phyloP scores from a whole-genome alignment of 1,284 basidiomycete genomes.

The Ustilago shanxiensis region DNA sequence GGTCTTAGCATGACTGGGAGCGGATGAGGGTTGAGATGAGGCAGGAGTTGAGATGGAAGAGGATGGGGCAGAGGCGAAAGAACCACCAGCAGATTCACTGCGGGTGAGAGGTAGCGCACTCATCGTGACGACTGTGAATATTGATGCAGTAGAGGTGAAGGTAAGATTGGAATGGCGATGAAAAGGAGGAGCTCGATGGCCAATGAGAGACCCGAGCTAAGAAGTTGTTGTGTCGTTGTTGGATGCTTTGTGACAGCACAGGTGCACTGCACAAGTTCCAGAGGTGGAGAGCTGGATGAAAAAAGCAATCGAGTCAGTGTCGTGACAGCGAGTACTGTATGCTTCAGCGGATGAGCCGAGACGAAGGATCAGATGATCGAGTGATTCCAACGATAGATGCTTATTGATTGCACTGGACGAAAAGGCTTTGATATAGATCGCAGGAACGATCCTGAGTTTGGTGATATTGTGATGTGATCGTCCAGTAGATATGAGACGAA shows the following conservation, averaged over 20 bases:
- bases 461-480: too few species aligned
- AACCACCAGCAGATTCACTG: constrained; percentile 36
- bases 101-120: constrained; percentile 40
- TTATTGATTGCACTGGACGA: neutral
- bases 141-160: neutral
- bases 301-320: too few species aligned
- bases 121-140: constrained; percentile 41
- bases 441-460: too few species aligned
- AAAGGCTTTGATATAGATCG: neutral
- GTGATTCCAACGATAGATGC: neutral
- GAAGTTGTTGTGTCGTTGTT: neutral
- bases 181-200: neutral
- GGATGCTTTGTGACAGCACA: neutral
- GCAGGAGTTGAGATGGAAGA: constrained; percentile 21
- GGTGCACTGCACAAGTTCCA: too few species aligned
- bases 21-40: constrained; percentile 32
- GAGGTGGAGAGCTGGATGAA: too few species aligned
- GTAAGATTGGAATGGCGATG: neutral
- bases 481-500: too few species aligned
- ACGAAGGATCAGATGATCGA: neutral
- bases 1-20: constrained; percentile 18
- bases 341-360: neutral
- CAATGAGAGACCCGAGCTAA: neutral
- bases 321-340: too few species aligned
- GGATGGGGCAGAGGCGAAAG: constrained; percentile 21